Conservation (phyloP, 345 rosid genomes). For the Carallia brachiata region DNA sequence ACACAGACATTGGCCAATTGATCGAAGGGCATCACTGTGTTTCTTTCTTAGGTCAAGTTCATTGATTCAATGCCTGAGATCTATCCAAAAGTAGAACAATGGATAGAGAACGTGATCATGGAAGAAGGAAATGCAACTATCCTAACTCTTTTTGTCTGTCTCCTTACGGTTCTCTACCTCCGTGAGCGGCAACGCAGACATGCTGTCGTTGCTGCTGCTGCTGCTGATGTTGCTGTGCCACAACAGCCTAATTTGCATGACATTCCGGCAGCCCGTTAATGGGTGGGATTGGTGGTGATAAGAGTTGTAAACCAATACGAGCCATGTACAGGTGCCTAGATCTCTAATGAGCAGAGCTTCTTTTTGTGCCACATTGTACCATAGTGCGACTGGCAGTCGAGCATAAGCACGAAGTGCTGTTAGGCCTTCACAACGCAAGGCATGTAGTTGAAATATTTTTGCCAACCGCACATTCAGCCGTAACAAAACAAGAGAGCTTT, state of each 20-base stretch:
- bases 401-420: background rate
- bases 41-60: background rate
- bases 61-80: background rate
- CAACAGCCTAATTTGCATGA: constrained; percentile 28
- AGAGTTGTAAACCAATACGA: background rate
- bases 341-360: constrained; percentile 4
- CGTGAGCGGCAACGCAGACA: constrained; percentile 83
- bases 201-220: constrained; percentile 46
- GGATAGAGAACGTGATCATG: background rate
- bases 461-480: no score
- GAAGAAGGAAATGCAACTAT: constrained; percentile 33
- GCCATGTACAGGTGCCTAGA: constrained; percentile 23
- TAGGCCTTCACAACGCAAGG: background rate
- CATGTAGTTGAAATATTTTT: no score
- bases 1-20: background rate
- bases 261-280: constrained; percentile 18
- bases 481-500: no score
- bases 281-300: background rate
- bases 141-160: constrained; percentile 73
- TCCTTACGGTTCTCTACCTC: constrained; percentile 80
- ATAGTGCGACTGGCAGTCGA: constrained; percentile 13
- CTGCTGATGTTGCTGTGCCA: constrained; percentile 41
- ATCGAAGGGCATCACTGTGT: background rate
- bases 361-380: constrained; percentile 1
- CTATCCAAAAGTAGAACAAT: background rate